Percentiles rank a stretch among this genome's conserved stretches.
phyloP scores from a whole-genome alignment of 768 basidiomycete genomes.

The Daedaleopsis nitida region DNA sequence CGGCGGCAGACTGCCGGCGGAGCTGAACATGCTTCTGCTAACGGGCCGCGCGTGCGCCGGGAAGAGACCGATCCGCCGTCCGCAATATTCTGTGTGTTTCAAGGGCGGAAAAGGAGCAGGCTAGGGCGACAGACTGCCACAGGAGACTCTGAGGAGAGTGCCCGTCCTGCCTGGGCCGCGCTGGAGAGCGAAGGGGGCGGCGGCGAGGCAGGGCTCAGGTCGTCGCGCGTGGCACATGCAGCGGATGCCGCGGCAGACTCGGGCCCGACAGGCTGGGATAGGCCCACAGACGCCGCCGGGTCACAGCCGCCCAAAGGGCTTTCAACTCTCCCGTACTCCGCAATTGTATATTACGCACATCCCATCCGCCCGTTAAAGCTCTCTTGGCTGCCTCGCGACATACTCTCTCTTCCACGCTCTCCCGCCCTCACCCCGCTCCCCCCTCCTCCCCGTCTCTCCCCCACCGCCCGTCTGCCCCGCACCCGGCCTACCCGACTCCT shows the following conservation, averaged over 20 bases:
- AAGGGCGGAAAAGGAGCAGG: too few species aligned
- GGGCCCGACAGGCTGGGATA: not conserved
- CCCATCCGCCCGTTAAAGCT: conserved; percentile 3
- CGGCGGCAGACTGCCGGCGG: conserved; percentile 1
- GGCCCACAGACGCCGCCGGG: not conserved
- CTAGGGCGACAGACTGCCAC: too few species aligned
- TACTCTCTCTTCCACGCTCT: not conserved
- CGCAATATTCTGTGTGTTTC: too few species aligned
- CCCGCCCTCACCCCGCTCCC: conserved; percentile 6
- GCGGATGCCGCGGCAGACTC: not conserved
- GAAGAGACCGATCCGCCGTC: too few species aligned
- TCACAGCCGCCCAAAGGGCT: not conserved
- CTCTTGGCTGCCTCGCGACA: not conserved
- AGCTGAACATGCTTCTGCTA: not conserved
- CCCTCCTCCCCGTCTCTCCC: conserved; percentile 12
- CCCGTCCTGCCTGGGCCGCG: too few species aligned
- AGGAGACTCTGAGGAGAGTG: too few species aligned
- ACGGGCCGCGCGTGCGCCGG: too few species aligned
- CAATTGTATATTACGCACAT: conserved; percentile 1
- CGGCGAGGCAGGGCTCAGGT: not conserved
- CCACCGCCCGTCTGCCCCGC: not conserved
- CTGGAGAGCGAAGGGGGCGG: too few species aligned
- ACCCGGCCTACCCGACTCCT: too few species aligned
- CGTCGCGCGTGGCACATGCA: not conserved
- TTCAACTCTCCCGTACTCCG: not conserved